phyloP scores from a whole-genome alignment of 371 early-diverging fungal species.

The Zychaea mexicana region DNA sequence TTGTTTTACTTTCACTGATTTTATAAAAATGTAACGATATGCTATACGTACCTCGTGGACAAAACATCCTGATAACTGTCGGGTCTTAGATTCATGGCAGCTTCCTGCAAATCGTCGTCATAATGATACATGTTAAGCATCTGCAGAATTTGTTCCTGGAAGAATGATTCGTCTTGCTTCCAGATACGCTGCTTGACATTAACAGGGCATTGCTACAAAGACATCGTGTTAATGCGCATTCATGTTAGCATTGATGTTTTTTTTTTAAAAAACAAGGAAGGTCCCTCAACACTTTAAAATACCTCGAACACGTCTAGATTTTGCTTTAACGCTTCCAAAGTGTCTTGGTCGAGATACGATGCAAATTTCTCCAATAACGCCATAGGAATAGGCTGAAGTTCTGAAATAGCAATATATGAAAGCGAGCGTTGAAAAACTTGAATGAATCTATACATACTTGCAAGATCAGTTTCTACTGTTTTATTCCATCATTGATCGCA shows the following conservation, averaged over 20 bases:
- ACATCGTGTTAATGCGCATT: neutral
- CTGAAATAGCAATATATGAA: conserved; percentile 56
- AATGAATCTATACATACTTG: conserved; percentile 39
- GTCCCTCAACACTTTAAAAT: no score
- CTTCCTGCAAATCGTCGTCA: conserved; percentile 35
- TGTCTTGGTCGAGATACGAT: conserved; percentile 47
- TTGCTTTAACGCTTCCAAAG: conserved; percentile 48
- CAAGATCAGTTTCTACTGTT: neutral
- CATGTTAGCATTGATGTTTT: neutral
- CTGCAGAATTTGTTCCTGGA: conserved; percentile 38
- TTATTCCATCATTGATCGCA: neutral
- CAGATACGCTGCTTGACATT: conserved; percentile 49
- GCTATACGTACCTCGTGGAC: conserved; percentile 45
- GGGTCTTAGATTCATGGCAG: conserved; percentile 53
- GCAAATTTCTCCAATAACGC: conserved; percentile 61
- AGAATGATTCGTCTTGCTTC: conserved; percentile 51
- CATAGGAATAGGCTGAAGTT: conserved; percentile 68
- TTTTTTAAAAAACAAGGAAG: no score
- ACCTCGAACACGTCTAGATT: conserved; percentile 53
- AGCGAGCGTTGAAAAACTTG: conserved; percentile 50
- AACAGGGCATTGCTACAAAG: conserved; percentile 33
- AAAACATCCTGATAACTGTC: conserved; percentile 53
- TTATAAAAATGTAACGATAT: neutral
- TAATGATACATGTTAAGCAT: conserved; percentile 50
- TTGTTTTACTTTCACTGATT: neutral